Percentiles rank a stretch among this genome's conserved stretches.
These are phyloP conservation scores for Cruciata laevipes DNA, from an alignment of 257 asterid species.

Conservation along the genomic window DNA sequence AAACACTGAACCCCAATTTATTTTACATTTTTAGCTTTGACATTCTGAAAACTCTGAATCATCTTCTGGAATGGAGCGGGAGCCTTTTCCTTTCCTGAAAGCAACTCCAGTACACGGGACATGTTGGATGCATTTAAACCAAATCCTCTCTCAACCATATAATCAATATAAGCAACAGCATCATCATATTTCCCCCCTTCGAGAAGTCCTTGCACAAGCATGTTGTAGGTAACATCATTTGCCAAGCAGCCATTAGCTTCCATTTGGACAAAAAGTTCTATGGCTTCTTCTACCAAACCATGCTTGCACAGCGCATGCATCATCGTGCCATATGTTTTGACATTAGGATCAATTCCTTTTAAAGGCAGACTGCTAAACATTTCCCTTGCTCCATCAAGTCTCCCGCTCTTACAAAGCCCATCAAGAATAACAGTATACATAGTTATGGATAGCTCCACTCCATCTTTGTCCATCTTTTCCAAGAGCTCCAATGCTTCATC, in stretches of 20 bases:
- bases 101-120: background rate
- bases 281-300: constrained; percentile 20
- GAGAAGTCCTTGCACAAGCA: constrained; percentile 11
- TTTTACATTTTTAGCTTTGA: too few relatives aligned
- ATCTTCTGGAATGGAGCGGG: background rate
- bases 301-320: constrained; percentile 9
- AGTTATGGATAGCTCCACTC: constrained; percentile 6
- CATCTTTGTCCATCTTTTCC: background rate
- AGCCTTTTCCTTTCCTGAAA: background rate
- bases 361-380: constrained; percentile 3
- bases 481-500: constrained; percentile 11
- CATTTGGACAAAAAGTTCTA: constrained; percentile 8
- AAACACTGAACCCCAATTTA: too few relatives aligned
- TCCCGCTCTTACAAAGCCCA: constrained; percentile 20
- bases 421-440: constrained; percentile 10
- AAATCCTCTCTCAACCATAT: constrained; percentile 14
- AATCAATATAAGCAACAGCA: background rate
- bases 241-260: background rate
- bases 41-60: background rate
- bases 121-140: background rate
- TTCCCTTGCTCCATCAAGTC: background rate
- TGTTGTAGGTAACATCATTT: background rate
- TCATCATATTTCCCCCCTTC: background rate
- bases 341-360: constrained; percentile 12
- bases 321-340: constrained; percentile 13